Evolutionary conservation across 2,329 filamentous ascomycete species (phyloP), one percentile per base, ranked within the genome.

Genomic region (Cryphonectria radicalis): DNA sequence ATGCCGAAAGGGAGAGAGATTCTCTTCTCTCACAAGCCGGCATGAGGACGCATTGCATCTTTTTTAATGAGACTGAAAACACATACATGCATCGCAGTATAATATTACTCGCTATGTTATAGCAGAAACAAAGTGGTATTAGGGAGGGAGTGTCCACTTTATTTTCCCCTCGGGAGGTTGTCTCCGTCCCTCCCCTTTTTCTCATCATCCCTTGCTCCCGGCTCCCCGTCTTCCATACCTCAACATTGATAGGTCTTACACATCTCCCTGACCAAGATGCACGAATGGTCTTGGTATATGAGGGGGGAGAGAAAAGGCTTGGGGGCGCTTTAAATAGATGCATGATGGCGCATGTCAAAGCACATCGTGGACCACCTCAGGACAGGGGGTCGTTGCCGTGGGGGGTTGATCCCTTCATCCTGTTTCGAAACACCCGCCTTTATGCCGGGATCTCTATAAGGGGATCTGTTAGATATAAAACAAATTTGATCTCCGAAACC

Each of bases 51-150:
- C 59, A 62, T 62, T 19, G 17, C 59, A 40, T 62, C 59, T n/a
- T 13, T 13, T 62, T 62, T 50, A 50, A 62, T 62, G 59, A 62
- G 59, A 13, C 17, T n/a, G 43, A 13, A 28, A 25, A 62, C 55
- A 37, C 17, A 28, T 64, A 10, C 59, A 63, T 63, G 62, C 62
- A 32, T 46, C 66, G 43, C 59, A 53, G 43, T 37, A 68, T 62
- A 63, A 62, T 63, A 37, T 32, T 2, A 25, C 40, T 32, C 14
- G 25, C 40, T 62, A 43, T 19, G 37, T 46, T 62, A 67, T 62
- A 67, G 55, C 40, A 67, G 59, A 64, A 64, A 69, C 67, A 57
- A 25, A 40, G 8, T 63, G 57, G 67, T 46, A 68, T 63, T 63
- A 68, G 42, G 59, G 59, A 63, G 32, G 42, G 42, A n/a, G 67